A percentile compares a stretch with the other conserved stretches of the same genome.
Evolutionary conservation across 2,329 filamentous ascomycete species (phyloP).

Genomic region (Diaporthe citri): DNA sequence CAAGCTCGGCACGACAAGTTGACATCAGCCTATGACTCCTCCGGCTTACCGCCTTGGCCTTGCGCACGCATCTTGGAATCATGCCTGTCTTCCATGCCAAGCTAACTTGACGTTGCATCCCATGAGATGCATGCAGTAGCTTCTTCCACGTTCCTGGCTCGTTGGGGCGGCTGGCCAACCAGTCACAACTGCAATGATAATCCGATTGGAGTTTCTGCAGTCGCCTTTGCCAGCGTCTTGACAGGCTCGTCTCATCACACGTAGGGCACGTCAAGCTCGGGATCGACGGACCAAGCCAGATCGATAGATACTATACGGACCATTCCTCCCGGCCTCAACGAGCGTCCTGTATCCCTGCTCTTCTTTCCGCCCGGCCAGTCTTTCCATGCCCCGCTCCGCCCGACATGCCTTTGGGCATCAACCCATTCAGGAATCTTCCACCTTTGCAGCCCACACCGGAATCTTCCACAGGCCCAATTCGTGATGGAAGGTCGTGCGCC

Average conservation of each 20-base stretch:
- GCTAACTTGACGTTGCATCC: conserved; percentile 16
- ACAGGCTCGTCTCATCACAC: background rate
- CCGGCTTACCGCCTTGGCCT: background rate
- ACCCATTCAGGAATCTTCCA: background rate
- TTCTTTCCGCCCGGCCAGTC: background rate
- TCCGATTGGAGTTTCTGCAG: background rate
- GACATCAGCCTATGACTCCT: background rate
- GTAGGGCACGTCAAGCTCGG: background rate
- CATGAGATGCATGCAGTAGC: conserved; percentile 25
- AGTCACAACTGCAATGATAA: background rate
- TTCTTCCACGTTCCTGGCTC: conserved; percentile 20
- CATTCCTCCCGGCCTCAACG: background rate
- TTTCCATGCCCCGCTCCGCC: background rate
- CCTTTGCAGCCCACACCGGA: background rate
- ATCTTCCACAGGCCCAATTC: background rate
- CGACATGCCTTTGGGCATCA: conserved; percentile 5
- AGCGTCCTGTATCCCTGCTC: background rate
- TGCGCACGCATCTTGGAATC: background rate
- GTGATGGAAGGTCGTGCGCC: background rate
- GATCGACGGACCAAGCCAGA: conserved; percentile 5
- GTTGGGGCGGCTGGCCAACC: background rate
- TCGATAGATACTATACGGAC: conserved; percentile 2
- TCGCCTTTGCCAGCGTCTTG: background rate
- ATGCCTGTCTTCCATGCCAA: conserved; percentile 3
- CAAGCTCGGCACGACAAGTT: background rate